phyloP scores from a whole-genome alignment of 1,284 basidiomycete genomes.

The Testicularia cyperi region DNA sequence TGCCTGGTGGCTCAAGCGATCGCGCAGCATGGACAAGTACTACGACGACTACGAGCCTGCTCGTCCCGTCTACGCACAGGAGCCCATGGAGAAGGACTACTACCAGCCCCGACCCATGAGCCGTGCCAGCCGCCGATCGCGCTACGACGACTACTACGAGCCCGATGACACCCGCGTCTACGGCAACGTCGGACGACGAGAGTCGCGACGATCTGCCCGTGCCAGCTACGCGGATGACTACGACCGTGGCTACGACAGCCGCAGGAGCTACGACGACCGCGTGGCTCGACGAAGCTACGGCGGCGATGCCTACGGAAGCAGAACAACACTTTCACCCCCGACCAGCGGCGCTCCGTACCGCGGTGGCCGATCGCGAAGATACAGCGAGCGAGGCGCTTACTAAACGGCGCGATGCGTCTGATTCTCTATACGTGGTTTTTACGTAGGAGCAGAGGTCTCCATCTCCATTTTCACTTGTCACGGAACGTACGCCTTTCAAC shows the following conservation, averaged over 20 bases:
- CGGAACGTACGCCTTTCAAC: no score
- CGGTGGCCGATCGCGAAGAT: slow-evolving; percentile 33
- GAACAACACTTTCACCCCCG: slow-evolving; percentile 16
- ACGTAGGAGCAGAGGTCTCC: no score
- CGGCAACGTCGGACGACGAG: slow-evolving; percentile 24
- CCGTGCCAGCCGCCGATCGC: slow-evolving; percentile 29
- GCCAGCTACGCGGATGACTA: slow-evolving; percentile 9
- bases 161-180: slow-evolving; percentile 34
- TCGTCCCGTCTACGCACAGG: slow-evolving; percentile 21
- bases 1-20: slow-evolving; percentile 38
- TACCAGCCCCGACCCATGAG: slow-evolving; percentile 22
- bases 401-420: no score
- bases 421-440: no score
- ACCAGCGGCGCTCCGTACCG: slow-evolving; percentile 20
- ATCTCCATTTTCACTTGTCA: no score
- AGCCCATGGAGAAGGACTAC: slow-evolving; percentile 22
- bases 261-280: slow-evolving; percentile 32
- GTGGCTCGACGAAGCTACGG: slow-evolving; percentile 19
- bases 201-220: slow-evolving; percentile 13
- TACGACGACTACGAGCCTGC: slow-evolving; percentile 38
- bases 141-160: slow-evolving; percentile 38
- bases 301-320: slow-evolving; percentile 22
- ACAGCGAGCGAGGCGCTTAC: slow-evolving; percentile 40
- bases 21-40: slow-evolving; percentile 25
- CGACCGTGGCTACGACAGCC: slow-evolving; percentile 16